Conservation (phyloP, 176 grass and related monocot species). For the Oryza meridionalis region DNA sequence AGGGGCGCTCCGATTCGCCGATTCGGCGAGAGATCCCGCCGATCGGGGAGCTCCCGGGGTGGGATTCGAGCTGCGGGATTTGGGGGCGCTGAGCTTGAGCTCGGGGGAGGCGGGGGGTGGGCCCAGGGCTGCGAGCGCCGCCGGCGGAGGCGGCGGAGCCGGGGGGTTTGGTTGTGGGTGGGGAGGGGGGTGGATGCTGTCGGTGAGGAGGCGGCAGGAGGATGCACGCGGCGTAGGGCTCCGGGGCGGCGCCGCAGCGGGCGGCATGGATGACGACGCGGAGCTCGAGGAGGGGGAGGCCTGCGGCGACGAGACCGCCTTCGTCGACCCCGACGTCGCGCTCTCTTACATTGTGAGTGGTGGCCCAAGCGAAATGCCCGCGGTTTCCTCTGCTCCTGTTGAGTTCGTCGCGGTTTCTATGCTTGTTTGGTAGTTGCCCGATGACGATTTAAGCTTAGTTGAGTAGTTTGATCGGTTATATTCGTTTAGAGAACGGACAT, state of each 20-base stretch:
- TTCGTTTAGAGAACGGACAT: neutral
- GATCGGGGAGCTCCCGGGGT: conserved; percentile 40
- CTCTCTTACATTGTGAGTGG: conserved; percentile 98
- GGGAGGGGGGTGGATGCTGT: conserved; percentile 47
- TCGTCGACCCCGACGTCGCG: conserved; percentile 76
- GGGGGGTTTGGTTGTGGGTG: too few relatives aligned
- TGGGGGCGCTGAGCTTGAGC: conserved; percentile 7
- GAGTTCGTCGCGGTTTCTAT: neutral
- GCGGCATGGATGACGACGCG: conserved; percentile 62
- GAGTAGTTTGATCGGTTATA: neutral
- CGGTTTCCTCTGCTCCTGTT: neutral
- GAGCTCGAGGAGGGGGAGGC: conserved; percentile 92
- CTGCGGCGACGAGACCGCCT: conserved; percentile 56
- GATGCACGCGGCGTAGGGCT: conserved; percentile 27
- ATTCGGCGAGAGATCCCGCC: conserved; percentile 44
- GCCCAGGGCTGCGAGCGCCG: conserved; percentile 1
- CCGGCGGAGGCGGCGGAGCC: neutral
- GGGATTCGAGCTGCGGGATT: conserved; percentile 35
- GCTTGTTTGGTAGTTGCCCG: neutral
- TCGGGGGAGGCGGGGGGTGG: conserved; percentile 14
- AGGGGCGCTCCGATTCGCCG: conserved; percentile 9
- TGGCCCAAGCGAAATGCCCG: neutral
- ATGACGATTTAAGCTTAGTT: neutral
- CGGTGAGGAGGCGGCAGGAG: conserved; percentile 57
- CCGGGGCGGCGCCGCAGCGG: conserved; percentile 13